A percentile compares a stretch with the other conserved stretches of the same genome.
Conservation (phyloP, 2,329 filamentous ascomycete species). For the Claviceps capensis region DNA sequence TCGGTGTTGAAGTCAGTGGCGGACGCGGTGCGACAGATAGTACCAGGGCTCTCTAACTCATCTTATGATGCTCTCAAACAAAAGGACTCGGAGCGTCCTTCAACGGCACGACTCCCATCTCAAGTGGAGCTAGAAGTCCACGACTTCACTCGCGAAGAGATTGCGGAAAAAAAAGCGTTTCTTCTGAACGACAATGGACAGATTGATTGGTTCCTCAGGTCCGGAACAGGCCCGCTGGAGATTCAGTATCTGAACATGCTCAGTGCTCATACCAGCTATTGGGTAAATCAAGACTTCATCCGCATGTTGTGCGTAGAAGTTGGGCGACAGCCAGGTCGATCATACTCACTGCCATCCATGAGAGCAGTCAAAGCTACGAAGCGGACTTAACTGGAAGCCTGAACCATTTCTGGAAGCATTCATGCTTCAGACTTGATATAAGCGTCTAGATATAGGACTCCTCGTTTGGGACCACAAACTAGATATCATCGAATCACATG, state of each 20-base stretch:
- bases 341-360: slow-evolving; percentile 42
- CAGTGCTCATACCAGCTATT: slow-evolving; percentile 89
- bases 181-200: slow-evolving; percentile 94
- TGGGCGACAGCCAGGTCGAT: slow-evolving; percentile 57
- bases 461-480: not conserved
- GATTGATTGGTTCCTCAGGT: slow-evolving; percentile 78
- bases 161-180: slow-evolving; percentile 78
- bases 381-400: slow-evolving; percentile 14
- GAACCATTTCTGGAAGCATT: not conserved
- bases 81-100: slow-evolving; percentile 21
- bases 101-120: slow-evolving; percentile 37
- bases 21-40: slow-evolving; percentile 46
- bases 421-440: not conserved
- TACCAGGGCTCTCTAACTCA: slow-evolving; percentile 34
- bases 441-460: not conserved
- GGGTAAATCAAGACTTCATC: slow-evolving; percentile 79
- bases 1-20: slow-evolving; percentile 53
- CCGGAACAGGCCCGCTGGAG: slow-evolving; percentile 75
- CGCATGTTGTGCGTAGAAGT: slow-evolving; percentile 80
- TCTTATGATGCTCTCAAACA: slow-evolving; percentile 12
- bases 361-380: slow-evolving; percentile 41
- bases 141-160: slow-evolving; percentile 83
- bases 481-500: not conserved
- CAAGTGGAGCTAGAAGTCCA: slow-evolving; percentile 89
- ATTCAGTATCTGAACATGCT: slow-evolving; percentile 97